Evolutionary conservation across 2,329 filamentous ascomycete species (phyloP), one percentile per base, ranked within the genome.

Genomic region (Sporothrix humicola): DNA sequence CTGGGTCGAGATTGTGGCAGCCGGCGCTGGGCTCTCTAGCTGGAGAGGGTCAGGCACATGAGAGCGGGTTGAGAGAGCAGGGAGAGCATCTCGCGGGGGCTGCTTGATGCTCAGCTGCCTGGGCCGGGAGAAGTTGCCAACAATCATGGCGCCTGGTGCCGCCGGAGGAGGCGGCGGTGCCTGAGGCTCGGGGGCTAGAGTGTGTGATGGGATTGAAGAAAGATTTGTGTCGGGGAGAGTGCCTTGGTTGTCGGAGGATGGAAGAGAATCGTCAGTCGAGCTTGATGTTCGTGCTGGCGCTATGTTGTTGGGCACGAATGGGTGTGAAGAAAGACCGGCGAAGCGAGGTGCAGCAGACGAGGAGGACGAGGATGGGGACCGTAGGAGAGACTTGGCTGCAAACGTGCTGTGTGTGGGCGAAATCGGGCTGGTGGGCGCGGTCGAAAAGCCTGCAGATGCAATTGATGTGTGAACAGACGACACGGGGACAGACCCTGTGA

Each of bases 101-200:
- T 85, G 85, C 73, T 83, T 83, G 74, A 87, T 82, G 78, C 87
- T 89, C 54, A 83, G 81, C 75, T 87, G 88, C 73, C 88, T 83
- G 58, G 88, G 88, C 54, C 88, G 84, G n/a, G 88, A 90, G 79
- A 90, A 90, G 79, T 90, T 90, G 77, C 86, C 85, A 63, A 88
- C 82, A 63, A 79, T 78, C 76, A 82, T 80, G 71, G 78, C 79
- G 66, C 83, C 81, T 69, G 73, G 52, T 5, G 44, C 77, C 77
- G 9, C 77, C 75, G 37, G 42, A 5, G 63, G 46, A 8, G 68
- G 70, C 6, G 48, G 69, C 20, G 71, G 46, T n/a, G 46, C 52
- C 69, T 23, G 42, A 6, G 73, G 52, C 1, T 72, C 69, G 20
- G 70, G 44, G 3, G 54, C 26, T 13, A 31, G 44, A 20, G 54